A percentile compares a stretch with the other conserved stretches of the same genome.
These are phyloP conservation scores for Pestalotiopsis sp. DNA, from an alignment of 2,329 filamentous ascomycete genomes.

Conservation along the genomic window DNA sequence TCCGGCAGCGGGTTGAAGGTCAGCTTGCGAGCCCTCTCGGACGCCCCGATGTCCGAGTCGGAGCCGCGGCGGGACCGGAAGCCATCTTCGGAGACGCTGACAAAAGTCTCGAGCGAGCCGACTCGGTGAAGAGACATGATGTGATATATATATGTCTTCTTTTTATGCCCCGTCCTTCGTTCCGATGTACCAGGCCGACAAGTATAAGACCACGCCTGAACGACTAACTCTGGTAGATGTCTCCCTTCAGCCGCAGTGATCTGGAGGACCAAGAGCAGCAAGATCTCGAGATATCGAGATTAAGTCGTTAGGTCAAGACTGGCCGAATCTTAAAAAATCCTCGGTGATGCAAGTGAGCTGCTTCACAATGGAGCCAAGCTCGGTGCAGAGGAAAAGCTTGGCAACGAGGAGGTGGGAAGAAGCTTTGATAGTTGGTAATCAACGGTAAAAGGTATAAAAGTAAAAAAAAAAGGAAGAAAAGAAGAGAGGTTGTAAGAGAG, in stretches of 20 bases:
- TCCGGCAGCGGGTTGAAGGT: constrained; percentile 59
- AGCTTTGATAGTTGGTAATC: background rate
- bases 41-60: constrained; percentile 43
- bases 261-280: background rate
- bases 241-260: background rate
- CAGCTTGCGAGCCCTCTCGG: constrained; percentile 51
- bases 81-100: constrained; percentile 38
- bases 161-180: background rate
- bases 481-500: background rate
- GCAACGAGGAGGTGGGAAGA: background rate
- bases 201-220: background rate
- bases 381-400: background rate
- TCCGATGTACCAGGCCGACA: background rate
- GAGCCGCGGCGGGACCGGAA: constrained; percentile 41
- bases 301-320: background rate
- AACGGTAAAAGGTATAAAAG: background rate
- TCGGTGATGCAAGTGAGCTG: background rate
- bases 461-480: background rate
- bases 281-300: background rate
- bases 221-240: background rate
- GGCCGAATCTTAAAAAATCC: background rate
- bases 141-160: background rate
- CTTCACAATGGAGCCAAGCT: too few relatives aligned
- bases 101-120: constrained; percentile 55
- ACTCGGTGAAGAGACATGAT: constrained; percentile 57